Evolutionary conservation across 2,329 filamentous ascomycete genomes (phyloP), one percentile per base, ranked within the genome.

Genomic region (Coniochaeta sp.): DNA sequence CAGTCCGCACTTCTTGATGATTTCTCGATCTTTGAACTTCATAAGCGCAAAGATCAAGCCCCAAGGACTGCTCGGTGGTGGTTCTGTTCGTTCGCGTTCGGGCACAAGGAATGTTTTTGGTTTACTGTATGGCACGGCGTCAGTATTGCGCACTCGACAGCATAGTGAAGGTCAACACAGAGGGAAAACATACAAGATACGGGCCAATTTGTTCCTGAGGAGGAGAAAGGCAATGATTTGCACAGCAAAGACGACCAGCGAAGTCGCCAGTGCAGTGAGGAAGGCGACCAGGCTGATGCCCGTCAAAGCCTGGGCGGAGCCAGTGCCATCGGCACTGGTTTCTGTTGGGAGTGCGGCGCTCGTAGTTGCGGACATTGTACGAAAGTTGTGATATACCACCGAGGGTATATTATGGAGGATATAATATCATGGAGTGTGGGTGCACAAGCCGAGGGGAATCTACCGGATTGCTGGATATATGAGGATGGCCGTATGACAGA

Each of bases 1-100:
- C 11, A 99, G 83, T 19, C 95, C 95, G 67, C 93, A 97, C 74
- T 97, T 96, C 59, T 93, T 89, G 68, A 99, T 96, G 66, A 99
- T 86, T 67, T 96, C 91, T 14, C 90, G 81, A 63, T 90, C 83
- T 79, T 85, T 73, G 76, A 90, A 76, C 77, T 87, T 73, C 76
- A 90, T 80, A 80, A 96, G 64, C 78, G 77, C 71, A 73, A 82
- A 70, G 66, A 85, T 64, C 61, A 87, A 73, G 16, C 76, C 77
- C 71, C 81, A 77, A 40, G 81, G 76, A 55, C 73, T 81, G 58
- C 72, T 75, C 0, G 89, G 89, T 1, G 91, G 90, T 1, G 89
- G 78, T n/a, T 88, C 82, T 9, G 90, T 92, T 66, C 91, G 86
- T 76, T 96, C 90, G 69, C 89, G 85, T 74, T 95, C 89, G 7